Evolutionary conservation across 495 filamentous ascomycete species (phyloP), one percentile per base, ranked within the genome.

Genomic region (Trichoderma asperelloides): DNA sequence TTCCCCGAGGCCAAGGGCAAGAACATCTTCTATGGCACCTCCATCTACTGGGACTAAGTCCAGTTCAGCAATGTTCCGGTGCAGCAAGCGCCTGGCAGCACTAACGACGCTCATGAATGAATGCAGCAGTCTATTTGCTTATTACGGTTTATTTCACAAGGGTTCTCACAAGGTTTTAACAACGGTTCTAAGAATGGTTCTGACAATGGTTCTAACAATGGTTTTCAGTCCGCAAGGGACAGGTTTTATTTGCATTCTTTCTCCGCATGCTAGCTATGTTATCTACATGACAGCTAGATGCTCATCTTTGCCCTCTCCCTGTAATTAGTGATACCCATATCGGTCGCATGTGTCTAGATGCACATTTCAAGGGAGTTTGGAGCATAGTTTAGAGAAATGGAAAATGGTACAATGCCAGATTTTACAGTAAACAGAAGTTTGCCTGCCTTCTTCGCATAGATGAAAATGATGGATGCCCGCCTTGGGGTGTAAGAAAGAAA

Each of bases 1-100:
- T 81, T 82, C 65, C 80, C 80, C 12, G 73, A 81, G 40, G 68
- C 79, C 18, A 66, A 69, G 6, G 71, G 69, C 63, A 74, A 77
- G 33, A 69, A 43, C 13, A 67, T 69, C 18, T 82, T 81, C 43
- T 76, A 73, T 2, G 75, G 74, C 62, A 80, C 79, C 2, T 66
- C 65, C 21, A 73, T 81, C 23, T 78, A 81, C 47, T 78, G 43
- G 43, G 15, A n/a, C n/a, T n/a, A n/a, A n/a, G 15, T n/a, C n/a
- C 15, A n/a, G 12, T 6, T 47, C 40, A 11, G 40, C 2, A 43
- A 43, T 43, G 40, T 43, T 43, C 40, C 8, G 40, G 15, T 15
- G 15, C 40, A 43, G 9, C 15, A 15, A 43, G 40, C 8, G 40
- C 8, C 15, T 8, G 40, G 40, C n/a, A n/a, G n/a, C n/a, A n/a